phyloP scores from a whole-genome alignment of 345 rosid species.

The Pseudoturritis turrita region DNA sequence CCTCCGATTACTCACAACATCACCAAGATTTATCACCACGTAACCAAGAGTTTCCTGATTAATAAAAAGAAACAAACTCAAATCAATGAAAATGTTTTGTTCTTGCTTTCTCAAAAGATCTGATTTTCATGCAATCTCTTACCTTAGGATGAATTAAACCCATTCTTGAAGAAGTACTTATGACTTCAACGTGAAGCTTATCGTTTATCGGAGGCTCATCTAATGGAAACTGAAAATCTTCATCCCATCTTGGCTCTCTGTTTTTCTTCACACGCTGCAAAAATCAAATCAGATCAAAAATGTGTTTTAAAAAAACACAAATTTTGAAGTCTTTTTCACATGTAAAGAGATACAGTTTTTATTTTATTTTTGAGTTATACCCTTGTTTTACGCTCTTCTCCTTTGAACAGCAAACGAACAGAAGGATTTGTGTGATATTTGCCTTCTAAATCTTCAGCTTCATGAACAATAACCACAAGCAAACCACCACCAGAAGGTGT shows the following conservation, averaged over 20 bases:
- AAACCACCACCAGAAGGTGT: conserved; percentile 84
- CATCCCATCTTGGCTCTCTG: conserved; percentile 96
- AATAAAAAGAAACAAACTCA: neutral
- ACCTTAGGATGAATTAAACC: conserved; percentile 88
- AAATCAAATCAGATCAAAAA: neutral
- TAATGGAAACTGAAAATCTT: conserved; percentile 72
- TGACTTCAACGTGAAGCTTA: conserved; percentile 70
- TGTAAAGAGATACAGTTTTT: neutral
- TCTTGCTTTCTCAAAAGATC: neutral
- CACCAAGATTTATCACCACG: conserved; percentile 53
- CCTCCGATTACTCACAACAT: conserved; percentile 72
- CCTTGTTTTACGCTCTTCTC: conserved; percentile 87
- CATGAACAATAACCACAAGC: conserved; percentile 83
- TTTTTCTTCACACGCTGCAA: conserved; percentile 69
- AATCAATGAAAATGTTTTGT: neutral
- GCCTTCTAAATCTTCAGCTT: conserved; percentile 89
- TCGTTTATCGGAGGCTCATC: conserved; percentile 81
- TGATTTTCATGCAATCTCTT: neutral
- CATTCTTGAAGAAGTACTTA: conserved; percentile 74
- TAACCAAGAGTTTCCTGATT: conserved; percentile 72
- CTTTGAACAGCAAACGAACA: conserved; percentile 70
- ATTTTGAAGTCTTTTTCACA: neutral
- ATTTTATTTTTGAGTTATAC: conserved; percentile 29
- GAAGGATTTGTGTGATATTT: conserved; percentile 88
- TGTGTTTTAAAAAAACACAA: neutral